phyloP scores from a whole-genome alignment of 305 asterid genomes.

The Salvia sclarea region DNA sequence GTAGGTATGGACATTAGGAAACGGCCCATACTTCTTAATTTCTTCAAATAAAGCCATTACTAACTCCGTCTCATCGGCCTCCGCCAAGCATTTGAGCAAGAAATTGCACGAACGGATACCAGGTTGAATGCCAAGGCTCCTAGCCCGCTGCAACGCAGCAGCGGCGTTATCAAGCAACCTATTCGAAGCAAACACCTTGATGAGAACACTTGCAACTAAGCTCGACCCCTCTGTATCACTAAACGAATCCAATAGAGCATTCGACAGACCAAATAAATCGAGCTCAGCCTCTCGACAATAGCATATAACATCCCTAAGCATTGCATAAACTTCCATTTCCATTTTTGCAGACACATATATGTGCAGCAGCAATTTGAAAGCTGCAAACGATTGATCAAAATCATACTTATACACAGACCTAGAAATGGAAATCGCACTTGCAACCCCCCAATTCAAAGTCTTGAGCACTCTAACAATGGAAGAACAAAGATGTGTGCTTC shows the following conservation, averaged over 20 bases:
- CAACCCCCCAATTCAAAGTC: slow-evolving; percentile 55
- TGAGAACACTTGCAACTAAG: slow-evolving; percentile 44
- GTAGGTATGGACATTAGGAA: slow-evolving; percentile 58
- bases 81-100: slow-evolving; percentile 62
- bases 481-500: slow-evolving; percentile 36
- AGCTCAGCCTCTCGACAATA: slow-evolving; percentile 39
- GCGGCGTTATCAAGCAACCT: slow-evolving; percentile 47
- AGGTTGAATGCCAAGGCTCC: slow-evolving; percentile 42
- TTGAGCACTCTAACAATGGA: slow-evolving; percentile 55
- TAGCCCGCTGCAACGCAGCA: slow-evolving; percentile 42
- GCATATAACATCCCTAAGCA: slow-evolving; percentile 51
- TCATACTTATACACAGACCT: slow-evolving; percentile 50
- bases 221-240: slow-evolving; percentile 35
- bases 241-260: slow-evolving; percentile 36
- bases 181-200: slow-evolving; percentile 56
- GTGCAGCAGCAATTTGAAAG: slow-evolving; percentile 48
- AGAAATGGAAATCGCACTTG: slow-evolving; percentile 39
- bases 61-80: slow-evolving; percentile 37
- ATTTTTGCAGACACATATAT: slow-evolving; percentile 52
- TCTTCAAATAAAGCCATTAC: slow-evolving; percentile 41
- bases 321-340: slow-evolving; percentile 51
- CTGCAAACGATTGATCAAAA: slow-evolving; percentile 39
- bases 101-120: slow-evolving; percentile 50
- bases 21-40: slow-evolving; percentile 59
- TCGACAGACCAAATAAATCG: slow-evolving; percentile 44